Evolutionary conservation across 2,329 filamentous ascomycete species (phyloP).

Genomic region (Clarireedia monteithiana): DNA sequence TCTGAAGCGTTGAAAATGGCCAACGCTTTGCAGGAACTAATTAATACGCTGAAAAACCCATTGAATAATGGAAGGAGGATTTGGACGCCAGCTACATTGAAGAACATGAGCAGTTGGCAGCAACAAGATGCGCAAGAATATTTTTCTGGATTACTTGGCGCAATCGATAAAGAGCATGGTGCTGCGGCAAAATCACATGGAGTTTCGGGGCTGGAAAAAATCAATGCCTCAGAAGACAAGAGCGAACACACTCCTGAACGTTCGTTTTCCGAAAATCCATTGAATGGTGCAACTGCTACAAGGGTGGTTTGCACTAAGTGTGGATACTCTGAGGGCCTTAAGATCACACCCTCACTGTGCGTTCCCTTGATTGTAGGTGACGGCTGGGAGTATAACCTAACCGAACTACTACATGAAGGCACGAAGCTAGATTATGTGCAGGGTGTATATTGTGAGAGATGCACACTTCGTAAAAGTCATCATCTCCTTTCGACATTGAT

Average conservation of each 20-base stretch:
- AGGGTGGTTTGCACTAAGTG: constrained; percentile 81
- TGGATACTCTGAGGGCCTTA: constrained; percentile 79
- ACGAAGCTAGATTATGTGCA: constrained; percentile 79
- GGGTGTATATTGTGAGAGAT: constrained; percentile 86
- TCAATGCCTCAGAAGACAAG: constrained; percentile 9
- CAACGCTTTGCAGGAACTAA: constrained; percentile 43
- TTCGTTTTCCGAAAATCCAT: constrained; percentile 54
- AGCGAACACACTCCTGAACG: constrained; percentile 1
- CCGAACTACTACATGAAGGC: constrained; percentile 76
- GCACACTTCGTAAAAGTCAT: constrained; percentile 62
- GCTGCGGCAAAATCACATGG: constrained; percentile 34
- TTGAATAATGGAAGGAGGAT: constrained; percentile 67
- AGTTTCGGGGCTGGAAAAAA: constrained; percentile 20
- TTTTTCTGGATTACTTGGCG: constrained; percentile 80
- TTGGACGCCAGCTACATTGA: constrained; percentile 75
- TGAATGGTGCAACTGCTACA: constrained; percentile 84
- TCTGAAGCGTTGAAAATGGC: constrained; percentile 26
- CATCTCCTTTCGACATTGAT: constrained; percentile 41
- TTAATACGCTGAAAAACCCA: constrained; percentile 61
- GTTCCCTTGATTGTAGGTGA: constrained; percentile 75
- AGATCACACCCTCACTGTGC: constrained; percentile 89
- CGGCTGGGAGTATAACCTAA: constrained; percentile 58
- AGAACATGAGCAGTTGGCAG: constrained; percentile 90
- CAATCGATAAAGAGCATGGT: constrained; percentile 70
- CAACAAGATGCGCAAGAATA: constrained; percentile 99